Evolutionary conservation across 2,329 filamentous ascomycete genomes (phyloP).

Genomic region (Metarhizium humberi): DNA sequence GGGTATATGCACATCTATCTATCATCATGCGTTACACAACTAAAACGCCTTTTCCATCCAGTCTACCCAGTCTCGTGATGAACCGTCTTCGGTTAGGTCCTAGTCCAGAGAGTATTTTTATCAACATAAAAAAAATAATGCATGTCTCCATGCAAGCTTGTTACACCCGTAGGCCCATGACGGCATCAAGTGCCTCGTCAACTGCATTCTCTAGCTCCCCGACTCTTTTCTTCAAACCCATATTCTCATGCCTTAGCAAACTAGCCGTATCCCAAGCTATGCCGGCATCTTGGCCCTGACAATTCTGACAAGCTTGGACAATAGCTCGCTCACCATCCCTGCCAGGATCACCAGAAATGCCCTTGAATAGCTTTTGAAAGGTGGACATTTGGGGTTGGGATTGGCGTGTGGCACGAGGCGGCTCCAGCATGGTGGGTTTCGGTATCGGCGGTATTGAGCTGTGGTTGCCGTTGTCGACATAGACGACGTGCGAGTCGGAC

Average conservation of each 20-base stretch:
- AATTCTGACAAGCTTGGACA: constrained; percentile 39
- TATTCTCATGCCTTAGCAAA: constrained; percentile 52
- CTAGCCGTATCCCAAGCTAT: constrained; percentile 58
- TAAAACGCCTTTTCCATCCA: neutral
- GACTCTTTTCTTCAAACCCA: constrained; percentile 49
- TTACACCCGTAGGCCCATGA: constrained; percentile 36
- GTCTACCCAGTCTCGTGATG: neutral
- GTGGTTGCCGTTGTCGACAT: constrained; percentile 12
- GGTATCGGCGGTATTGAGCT: constrained; percentile 8
- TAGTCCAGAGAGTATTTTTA: neutral
- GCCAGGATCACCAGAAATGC: constrained; percentile 27
- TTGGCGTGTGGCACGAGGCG: constrained; percentile 25
- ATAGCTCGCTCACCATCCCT: constrained; percentile 11
- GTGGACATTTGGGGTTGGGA: constrained; percentile 22
- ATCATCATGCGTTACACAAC: constrained; percentile 1
- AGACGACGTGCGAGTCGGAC: constrained; percentile 15
- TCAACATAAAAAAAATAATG: neutral
- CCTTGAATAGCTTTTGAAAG: constrained; percentile 33
- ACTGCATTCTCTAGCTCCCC: constrained; percentile 49
- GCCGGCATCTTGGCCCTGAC: constrained; percentile 47
- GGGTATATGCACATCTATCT: neutral
- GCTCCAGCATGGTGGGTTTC: constrained; percentile 16
- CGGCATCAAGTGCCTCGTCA: constrained; percentile 50
- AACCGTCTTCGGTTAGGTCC: neutral
- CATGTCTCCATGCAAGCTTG: neutral